Conservation (phyloP, 768 basidiomycete species). For the Leccinum sublutescens region DNA sequence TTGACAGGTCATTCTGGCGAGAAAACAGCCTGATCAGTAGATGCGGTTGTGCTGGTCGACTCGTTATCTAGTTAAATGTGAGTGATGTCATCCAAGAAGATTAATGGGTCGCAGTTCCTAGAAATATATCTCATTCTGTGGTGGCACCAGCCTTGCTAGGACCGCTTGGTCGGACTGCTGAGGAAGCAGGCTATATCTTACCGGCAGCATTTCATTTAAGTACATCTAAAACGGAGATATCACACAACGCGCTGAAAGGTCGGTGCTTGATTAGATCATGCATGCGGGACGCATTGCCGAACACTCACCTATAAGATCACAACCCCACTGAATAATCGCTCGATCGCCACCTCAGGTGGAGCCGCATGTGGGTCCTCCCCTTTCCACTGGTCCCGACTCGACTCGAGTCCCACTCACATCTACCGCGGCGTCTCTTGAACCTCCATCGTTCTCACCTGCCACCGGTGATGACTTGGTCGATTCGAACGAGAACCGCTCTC, state of each 20-base stretch:
- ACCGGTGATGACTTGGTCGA: slow-evolving; percentile 9
- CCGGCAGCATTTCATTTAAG: slow-evolving; percentile 1
- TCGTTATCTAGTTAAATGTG: slow-evolving; percentile 4
- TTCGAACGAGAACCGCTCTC: slow-evolving; percentile 10
- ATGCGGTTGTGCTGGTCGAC: not conserved
- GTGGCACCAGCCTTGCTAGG: not conserved
- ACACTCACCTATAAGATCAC: slow-evolving; percentile 14
- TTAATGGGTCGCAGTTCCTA: not conserved
- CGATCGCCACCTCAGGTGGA: slow-evolving; percentile 15
- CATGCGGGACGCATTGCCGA: not conserved
- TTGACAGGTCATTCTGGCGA: not conserved
- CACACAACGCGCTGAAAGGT: slow-evolving; percentile 2
- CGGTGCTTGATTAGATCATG: slow-evolving; percentile 9
- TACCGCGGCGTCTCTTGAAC: not conserved
- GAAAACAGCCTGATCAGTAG: not conserved
- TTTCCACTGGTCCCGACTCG: slow-evolving; percentile 9
- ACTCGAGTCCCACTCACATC: slow-evolving; percentile 2
- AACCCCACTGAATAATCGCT: slow-evolving; percentile 2
- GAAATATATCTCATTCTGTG: slow-evolving; percentile 5
- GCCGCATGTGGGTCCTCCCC: slow-evolving; percentile 1
- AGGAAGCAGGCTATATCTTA: not conserved
- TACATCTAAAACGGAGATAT: slow-evolving; percentile 11
- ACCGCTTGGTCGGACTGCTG: not conserved
- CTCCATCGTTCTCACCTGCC: slow-evolving; percentile 10
- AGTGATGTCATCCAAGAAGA: slow-evolving; percentile 12